phyloP scores from a whole-genome alignment of 441 rosid species.

The Geranium incanum region DNA sequence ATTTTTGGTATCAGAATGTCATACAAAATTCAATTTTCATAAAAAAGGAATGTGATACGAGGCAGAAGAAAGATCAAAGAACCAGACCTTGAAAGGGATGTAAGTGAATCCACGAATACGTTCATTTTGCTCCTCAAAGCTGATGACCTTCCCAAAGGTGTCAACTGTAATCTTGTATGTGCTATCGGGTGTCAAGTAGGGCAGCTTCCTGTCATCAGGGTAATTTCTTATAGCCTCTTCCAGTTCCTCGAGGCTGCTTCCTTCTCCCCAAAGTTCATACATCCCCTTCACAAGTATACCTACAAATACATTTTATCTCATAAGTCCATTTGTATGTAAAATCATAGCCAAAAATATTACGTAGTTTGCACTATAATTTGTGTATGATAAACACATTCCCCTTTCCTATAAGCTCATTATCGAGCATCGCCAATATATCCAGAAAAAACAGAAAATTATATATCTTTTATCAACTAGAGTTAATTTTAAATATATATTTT shows the following conservation, averaged over 20 bases:
- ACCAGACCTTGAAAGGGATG: conserved; percentile 64
- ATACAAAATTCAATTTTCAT: not conserved
- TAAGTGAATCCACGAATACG: conserved; percentile 54
- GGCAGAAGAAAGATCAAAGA: not conserved
- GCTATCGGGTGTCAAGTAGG: conserved; percentile 47
- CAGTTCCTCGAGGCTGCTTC: conserved; percentile 57
- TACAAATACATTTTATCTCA: conserved; percentile 15
- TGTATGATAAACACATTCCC: not conserved
- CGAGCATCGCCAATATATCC: not conserved
- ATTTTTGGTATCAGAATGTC: not conserved
- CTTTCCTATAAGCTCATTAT: not conserved
- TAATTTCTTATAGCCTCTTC: conserved; percentile 48
- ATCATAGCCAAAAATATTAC: not conserved
- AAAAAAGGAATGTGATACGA: not conserved
- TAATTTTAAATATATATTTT: too few relatives aligned
- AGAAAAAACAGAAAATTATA: not conserved
- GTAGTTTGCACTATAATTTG: not conserved
- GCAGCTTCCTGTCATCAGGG: conserved; percentile 69
- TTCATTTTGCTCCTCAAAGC: conserved; percentile 70
- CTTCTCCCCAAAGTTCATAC: conserved; percentile 96
- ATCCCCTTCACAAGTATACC: conserved; percentile 92
- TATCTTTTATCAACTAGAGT: too few relatives aligned
- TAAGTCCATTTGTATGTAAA: not conserved
- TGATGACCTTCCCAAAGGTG: conserved; percentile 72
- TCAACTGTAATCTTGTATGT: conserved; percentile 76